Percentiles rank a stretch among this genome's conserved stretches.
phyloP scores from a whole-genome alignment of 441 rosid genomes.

The Mallotus japonicus region DNA sequence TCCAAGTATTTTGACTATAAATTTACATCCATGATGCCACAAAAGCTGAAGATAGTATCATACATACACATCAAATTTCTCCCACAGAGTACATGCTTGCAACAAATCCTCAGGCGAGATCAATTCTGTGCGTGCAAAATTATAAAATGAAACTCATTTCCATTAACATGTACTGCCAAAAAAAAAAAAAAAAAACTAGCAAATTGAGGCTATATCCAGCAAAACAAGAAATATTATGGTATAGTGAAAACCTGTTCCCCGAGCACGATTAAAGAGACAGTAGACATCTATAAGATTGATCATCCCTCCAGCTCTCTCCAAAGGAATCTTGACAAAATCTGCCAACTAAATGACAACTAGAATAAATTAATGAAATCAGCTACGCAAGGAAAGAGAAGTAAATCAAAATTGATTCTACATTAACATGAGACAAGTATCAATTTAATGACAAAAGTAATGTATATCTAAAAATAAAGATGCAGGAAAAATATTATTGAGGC shows the following conservation, averaged over 20 bases:
- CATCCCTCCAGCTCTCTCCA: constrained; percentile 92
- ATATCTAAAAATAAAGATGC: not conserved
- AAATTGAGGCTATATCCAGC: not conserved
- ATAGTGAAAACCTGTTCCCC: constrained; percentile 76
- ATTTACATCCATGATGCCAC: constrained; percentile 7
- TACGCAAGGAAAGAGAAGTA: not conserved
- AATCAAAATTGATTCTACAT: not conserved
- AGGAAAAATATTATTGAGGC: not conserved
- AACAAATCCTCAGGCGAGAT: constrained; percentile 93
- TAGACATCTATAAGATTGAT: constrained; percentile 89
- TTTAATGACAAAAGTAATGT: no score
- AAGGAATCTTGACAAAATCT: constrained; percentile 83
- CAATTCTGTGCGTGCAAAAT: constrained; percentile 45
- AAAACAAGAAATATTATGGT: constrained; percentile 11
- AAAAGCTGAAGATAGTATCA: constrained; percentile 20
- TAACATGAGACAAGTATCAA: not conserved
- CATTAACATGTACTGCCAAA: not conserved
- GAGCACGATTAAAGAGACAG: constrained; percentile 94
- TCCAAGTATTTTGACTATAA: constrained; percentile 4
- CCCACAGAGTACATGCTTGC: constrained; percentile 95
- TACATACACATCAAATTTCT: constrained; percentile 92
- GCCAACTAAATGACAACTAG: constrained; percentile 59
- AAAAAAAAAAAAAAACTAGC: not conserved
- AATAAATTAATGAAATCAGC: constrained; percentile 24
- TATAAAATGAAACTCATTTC: not conserved